A percentile compares a stretch with the other conserved stretches of the same genome.
These are phyloP conservation scores for Lyophyllum shimeji DNA, from an alignment of 768 basidiomycete species.

Conservation along the genomic window DNA sequence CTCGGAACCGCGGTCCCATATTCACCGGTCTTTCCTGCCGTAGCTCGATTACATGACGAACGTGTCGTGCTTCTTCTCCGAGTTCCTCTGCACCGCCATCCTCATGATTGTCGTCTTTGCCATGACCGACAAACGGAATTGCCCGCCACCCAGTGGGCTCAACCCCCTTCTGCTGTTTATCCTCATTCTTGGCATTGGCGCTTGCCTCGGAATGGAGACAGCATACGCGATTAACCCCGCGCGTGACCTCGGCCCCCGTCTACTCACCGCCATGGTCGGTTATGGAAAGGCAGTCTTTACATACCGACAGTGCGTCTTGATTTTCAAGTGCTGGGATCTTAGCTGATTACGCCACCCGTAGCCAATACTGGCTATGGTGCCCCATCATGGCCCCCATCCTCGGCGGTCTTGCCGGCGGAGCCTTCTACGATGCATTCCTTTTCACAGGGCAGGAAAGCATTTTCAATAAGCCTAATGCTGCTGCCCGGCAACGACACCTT, in stretches of 20 bases:
- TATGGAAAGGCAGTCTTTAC: constrained; percentile 50
- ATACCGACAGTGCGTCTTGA: constrained; percentile 35
- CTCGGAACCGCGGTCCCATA: background rate
- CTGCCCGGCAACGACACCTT: constrained; percentile 9
- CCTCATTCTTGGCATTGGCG: constrained; percentile 53
- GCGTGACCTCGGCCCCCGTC: constrained; percentile 55
- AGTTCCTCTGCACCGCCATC: constrained; percentile 60
- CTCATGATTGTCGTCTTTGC: constrained; percentile 55
- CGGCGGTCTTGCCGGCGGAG: constrained; percentile 52
- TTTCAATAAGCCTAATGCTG: constrained; percentile 40
- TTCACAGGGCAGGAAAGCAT: constrained; percentile 57
- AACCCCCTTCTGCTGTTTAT: constrained; percentile 58
- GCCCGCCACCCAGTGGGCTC: constrained; percentile 47
- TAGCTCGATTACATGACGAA: constrained; percentile 39
- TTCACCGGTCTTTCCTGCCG: background rate
- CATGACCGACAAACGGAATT: constrained; percentile 51
- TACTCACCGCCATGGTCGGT: constrained; percentile 68
- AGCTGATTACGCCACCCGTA: constrained; percentile 12
- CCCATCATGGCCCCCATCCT: constrained; percentile 56
- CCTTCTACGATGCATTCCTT: constrained; percentile 58
- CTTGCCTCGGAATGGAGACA: constrained; percentile 63
- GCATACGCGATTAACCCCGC: constrained; percentile 42
- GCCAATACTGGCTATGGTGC: constrained; percentile 78
- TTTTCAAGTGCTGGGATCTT: background rate
- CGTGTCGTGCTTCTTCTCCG: constrained; percentile 40